phyloP scores from a whole-genome alignment of 2,329 filamentous ascomycete genomes.

The Microcyclosporella mali region DNA sequence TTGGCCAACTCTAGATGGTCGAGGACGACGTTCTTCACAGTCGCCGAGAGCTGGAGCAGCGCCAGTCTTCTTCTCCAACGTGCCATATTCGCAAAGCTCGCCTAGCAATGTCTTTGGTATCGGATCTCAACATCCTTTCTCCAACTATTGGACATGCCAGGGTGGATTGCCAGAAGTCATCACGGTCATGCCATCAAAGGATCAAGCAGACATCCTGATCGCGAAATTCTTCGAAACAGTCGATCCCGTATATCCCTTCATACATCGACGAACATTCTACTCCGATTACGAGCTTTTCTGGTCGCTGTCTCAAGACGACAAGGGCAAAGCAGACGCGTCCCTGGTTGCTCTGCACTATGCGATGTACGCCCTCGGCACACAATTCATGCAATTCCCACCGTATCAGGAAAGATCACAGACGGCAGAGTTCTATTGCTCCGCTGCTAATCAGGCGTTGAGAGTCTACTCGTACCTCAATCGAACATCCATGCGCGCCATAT shows the following conservation, averaged over 20 bases:
- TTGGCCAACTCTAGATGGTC: slow-evolving; percentile 22
- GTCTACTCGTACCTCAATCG: slow-evolving; percentile 71
- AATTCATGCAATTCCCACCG: slow-evolving; percentile 59
- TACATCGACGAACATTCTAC: slow-evolving; percentile 68
- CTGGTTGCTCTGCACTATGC: slow-evolving; percentile 69
- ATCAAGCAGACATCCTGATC: slow-evolving; percentile 65
- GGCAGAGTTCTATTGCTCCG: slow-evolving; percentile 73
- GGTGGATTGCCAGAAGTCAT: slow-evolving; percentile 71
- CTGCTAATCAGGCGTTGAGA: slow-evolving; percentile 68
- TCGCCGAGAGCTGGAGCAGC: slow-evolving; percentile 18
- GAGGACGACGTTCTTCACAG: slow-evolving; percentile 15
- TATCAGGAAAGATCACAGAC: slow-evolving; percentile 63
- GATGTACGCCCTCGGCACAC: slow-evolving; percentile 71
- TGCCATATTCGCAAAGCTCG: slow-evolving; percentile 64
- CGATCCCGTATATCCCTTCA: slow-evolving; percentile 75
- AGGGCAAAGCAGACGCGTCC: slow-evolving; percentile 57
- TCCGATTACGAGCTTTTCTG: slow-evolving; percentile 75
- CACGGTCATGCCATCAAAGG: slow-evolving; percentile 66
- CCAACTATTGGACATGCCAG: slow-evolving; percentile 78
- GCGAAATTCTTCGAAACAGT: slow-evolving; percentile 54
- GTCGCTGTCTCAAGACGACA: slow-evolving; percentile 52
- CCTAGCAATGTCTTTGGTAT: slow-evolving; percentile 77
- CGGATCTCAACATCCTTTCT: slow-evolving; percentile 70
- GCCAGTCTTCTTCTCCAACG: slow-evolving; percentile 59
- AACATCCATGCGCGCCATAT: slow-evolving; percentile 65